A percentile compares a stretch with the other conserved stretches of the same genome.
phyloP scores from a whole-genome alignment of 345 rosid species.

The Populus pruinosa region DNA sequence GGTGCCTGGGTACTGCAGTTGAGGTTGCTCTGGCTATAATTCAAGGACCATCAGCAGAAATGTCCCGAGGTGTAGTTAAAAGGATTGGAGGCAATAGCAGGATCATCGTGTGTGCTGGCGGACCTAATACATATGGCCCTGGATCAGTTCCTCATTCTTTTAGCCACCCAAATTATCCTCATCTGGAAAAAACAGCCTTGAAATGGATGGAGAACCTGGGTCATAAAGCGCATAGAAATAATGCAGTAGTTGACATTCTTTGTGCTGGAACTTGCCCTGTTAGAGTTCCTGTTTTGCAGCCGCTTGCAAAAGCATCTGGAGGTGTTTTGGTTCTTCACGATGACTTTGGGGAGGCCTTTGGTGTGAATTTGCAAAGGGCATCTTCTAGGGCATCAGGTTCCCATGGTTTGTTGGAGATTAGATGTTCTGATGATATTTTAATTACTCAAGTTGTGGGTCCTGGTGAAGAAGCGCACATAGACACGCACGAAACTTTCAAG shows the following conservation, averaged over 20 bases:
- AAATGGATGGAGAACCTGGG: constrained; percentile 91
- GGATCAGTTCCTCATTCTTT: constrained; percentile 87
- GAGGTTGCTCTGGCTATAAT: constrained; percentile 89
- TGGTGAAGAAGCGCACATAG: constrained; percentile 87
- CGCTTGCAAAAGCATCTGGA: constrained; percentile 91
- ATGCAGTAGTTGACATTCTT: constrained; percentile 81
- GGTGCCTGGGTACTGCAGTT: constrained; percentile 87
- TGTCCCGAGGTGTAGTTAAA: constrained; percentile 80
- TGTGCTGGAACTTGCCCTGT: constrained; percentile 99
- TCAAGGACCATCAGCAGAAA: constrained; percentile 90
- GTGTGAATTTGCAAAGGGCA: constrained; percentile 94
- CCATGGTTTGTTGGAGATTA: constrained; percentile 81
- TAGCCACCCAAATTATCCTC: constrained; percentile 80
- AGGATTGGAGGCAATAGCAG: constrained; percentile 88
- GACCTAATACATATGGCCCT: constrained; percentile 90
- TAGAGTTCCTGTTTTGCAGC: constrained; percentile 81
- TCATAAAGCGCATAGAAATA: constrained; percentile 63
- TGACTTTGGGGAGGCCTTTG: constrained; percentile 98
- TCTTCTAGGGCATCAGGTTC: constrained; percentile 80
- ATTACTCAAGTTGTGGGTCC: constrained; percentile 95
- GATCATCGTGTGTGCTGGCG: constrained; percentile 90
- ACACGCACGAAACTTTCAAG: constrained; percentile 68
- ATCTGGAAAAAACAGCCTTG: constrained; percentile 78
- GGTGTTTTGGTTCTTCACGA: constrained; percentile 96
- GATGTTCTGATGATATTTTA: constrained; percentile 89